Evolutionary conservation across 2,329 filamentous ascomycete species (phyloP), one percentile per base, ranked within the genome.

Genomic region (Beauveria rudraprayagi): DNA sequence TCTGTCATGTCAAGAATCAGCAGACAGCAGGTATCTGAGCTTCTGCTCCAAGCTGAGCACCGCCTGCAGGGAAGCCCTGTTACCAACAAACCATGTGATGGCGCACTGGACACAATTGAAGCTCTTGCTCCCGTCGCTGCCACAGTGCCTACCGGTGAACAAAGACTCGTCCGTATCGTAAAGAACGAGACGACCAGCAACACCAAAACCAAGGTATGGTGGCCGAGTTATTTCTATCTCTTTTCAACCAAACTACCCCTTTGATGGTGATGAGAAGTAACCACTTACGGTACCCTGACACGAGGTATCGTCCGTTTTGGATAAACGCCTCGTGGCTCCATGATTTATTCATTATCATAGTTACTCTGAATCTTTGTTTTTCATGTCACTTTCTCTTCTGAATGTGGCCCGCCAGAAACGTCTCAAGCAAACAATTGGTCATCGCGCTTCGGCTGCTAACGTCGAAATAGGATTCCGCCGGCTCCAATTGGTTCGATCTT

Each of bases 401-500:
- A 28, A 10, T 26, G 41, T 40, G 43, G 30, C 41, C 8, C 28
- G 16, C 17, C n/a, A 4, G n/a, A n/a, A 56, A 26, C 30, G 17
- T 46, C 16, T 30, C 44, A 14, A 40, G 17, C 26, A 37, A 24
- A 22, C 6, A 30, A 16, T 34, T 11, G 2, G 30, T 22, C 16
- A 2, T 30, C 6, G 2, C 3, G n/a, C 24, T 34, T 52, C 56
- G 24, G 24, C 30, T 22, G 34, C 53, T 61, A 51, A 61, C 60
- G 34, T 11, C 3, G 5, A 19, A 14, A 55, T 53, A 76, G 73
- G 69, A 79, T 61, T 89, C 87, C 63, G 89, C 92, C 56, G 94
- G 93, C 50, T 75, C 86, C 17, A 80, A 89, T 62, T 97, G 93
- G 93, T 97, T 89, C 77, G 83, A 95, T 68, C 80, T 99, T 59